A percentile compares a stretch with the other conserved stretches of the same genome.
These are phyloP conservation scores for Verbascum thapsus DNA, from an alignment of 257 asterid species.

Conservation along the genomic window DNA sequence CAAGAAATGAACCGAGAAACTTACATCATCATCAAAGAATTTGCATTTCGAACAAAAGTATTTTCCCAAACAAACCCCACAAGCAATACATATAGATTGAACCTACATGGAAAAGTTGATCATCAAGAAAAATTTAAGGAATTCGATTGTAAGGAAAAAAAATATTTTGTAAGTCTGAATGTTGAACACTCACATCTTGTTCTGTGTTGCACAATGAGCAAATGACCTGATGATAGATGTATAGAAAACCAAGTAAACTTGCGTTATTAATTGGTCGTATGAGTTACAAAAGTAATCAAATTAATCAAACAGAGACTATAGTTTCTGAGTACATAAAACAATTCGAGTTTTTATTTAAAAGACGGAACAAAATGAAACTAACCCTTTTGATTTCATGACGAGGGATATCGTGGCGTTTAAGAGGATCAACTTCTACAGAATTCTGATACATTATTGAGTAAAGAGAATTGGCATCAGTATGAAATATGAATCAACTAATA, in stretches of 20 bases:
- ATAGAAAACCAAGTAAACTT: not conserved
- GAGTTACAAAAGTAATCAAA: not conserved
- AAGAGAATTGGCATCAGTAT: conserved; percentile 1
- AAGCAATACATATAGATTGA: conserved; percentile 34
- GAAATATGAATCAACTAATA: not conserved
- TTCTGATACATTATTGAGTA: conserved; percentile 40
- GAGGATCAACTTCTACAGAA: conserved; percentile 47
- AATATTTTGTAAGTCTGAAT: not conserved
- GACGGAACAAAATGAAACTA: conserved; percentile 22
- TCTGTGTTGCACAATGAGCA: conserved; percentile 40
- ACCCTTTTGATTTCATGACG: conserved; percentile 59
- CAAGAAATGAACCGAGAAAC: conserved; percentile 14
- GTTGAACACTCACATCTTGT: conserved; percentile 38
- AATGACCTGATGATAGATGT: conserved; percentile 29
- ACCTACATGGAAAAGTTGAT: conserved; percentile 26
- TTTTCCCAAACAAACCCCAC: conserved; percentile 60
- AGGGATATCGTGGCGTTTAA: conserved; percentile 57
- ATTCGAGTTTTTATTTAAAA: not conserved
- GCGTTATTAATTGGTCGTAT: no score
- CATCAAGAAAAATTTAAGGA: not conserved
- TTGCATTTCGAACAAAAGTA: conserved; percentile 62
- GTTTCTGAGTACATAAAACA: no score
- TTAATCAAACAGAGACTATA: not conserved
- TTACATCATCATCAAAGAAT: conserved; percentile 66
- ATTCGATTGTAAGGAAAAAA: not conserved